Evolutionary conservation across 1,139 yeast species (phyloP).

Genomic region (Geotrichum cucujoidarum): DNA sequence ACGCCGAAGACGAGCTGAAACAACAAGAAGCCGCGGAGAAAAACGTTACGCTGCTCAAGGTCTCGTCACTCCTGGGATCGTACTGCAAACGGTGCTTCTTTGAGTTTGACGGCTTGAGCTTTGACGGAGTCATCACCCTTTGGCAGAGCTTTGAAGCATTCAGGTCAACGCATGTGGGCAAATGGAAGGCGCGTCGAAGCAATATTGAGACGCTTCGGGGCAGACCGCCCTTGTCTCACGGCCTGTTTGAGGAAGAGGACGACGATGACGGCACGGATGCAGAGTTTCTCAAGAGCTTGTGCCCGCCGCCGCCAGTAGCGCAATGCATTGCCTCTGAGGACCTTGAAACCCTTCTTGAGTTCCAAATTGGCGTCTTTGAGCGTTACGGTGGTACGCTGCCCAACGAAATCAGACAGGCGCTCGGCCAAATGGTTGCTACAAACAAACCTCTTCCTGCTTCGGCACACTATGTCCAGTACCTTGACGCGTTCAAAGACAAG

Average conservation of each 20-base stretch:
- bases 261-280: neutral
- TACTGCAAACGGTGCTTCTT: slow-evolving; percentile 44
- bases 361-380: slow-evolving; percentile 55
- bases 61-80: slow-evolving; percentile 38
- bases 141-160: slow-evolving; percentile 53
- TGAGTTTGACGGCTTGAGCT: slow-evolving; percentile 51
- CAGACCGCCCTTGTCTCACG: neutral
- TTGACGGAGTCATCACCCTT: slow-evolving; percentile 52
- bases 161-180: slow-evolving; percentile 35
- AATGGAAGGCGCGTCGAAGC: slow-evolving; percentile 3
- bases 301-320: slow-evolving; percentile 4
- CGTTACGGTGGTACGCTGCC: slow-evolving; percentile 42
- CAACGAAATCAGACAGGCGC: slow-evolving; percentile 41
- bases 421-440: slow-evolving; percentile 48
- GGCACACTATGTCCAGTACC: slow-evolving; percentile 57
- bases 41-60: slow-evolving; percentile 2
- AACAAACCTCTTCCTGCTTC: slow-evolving; percentile 57
- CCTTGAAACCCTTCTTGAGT: slow-evolving; percentile 48
- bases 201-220: neutral
- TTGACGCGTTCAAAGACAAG: slow-evolving; percentile 55
- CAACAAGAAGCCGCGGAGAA: neutral
- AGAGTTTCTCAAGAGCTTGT: slow-evolving; percentile 6
- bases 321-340: slow-evolving; percentile 47
- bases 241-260: neutral
- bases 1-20: slow-evolving; percentile 9